Percentiles rank a stretch among this genome's conserved stretches.
phyloP scores from a whole-genome alignment of 495 filamentous ascomycete species.

The Xylaria nigripes region DNA sequence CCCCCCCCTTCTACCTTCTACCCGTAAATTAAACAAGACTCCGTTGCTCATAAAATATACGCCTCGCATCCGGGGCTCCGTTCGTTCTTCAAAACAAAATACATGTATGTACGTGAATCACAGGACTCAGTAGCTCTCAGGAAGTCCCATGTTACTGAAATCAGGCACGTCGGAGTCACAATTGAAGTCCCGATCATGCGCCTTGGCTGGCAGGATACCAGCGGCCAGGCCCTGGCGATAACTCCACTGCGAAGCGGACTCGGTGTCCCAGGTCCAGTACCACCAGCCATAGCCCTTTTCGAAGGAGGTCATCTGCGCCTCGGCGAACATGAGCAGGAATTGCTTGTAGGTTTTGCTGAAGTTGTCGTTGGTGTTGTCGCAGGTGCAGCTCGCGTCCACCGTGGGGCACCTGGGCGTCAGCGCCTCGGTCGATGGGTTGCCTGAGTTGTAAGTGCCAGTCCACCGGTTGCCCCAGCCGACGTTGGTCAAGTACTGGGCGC shows the following conservation, averaged over 20 bases:
- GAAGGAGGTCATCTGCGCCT: conserved; percentile 91
- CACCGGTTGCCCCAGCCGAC: conserved; percentile 82
- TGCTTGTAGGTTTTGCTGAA: conserved; percentile 74
- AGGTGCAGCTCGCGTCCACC: conserved; percentile 56
- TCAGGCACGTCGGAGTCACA: conserved; percentile 63
- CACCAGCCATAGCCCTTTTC: conserved; percentile 94
- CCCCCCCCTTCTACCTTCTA: neutral
- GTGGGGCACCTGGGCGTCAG: conserved; percentile 65
- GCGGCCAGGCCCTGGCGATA: conserved; percentile 78
- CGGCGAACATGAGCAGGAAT: conserved; percentile 81
- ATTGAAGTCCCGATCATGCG: conserved; percentile 66
- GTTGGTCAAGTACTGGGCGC: conserved; percentile 79
- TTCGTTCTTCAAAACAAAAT: neutral
- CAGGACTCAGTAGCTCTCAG: conserved; percentile 15
- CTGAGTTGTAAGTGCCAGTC: conserved; percentile 65
- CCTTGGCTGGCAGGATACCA: conserved; percentile 73
- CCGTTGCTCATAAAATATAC: too few relatives aligned
- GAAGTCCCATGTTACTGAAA: conserved; percentile 48
- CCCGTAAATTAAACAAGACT: neutral
- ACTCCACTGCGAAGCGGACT: conserved; percentile 77
- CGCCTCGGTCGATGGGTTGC: conserved; percentile 45
- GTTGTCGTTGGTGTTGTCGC: conserved; percentile 61
- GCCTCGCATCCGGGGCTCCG: neutral
- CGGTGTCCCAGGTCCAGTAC: conserved; percentile 80
- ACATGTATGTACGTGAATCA: neutral